Percentiles rank a stretch among this genome's conserved stretches.
Conservation (phyloP, 805 yeast species). For the Candida verbasci region DNA sequence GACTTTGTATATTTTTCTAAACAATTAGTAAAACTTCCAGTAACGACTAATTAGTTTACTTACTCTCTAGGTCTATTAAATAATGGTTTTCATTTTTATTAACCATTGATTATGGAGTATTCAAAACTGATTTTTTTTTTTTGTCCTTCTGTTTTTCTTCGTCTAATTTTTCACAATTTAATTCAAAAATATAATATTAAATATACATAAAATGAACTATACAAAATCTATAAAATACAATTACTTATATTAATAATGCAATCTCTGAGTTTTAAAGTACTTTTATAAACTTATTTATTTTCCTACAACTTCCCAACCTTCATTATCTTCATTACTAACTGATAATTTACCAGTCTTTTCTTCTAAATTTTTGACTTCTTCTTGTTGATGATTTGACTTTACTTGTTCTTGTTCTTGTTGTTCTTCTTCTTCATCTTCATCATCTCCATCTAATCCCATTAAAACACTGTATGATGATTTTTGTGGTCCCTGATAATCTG, state of each 20-base stretch:
- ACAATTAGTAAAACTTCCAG: not conserved
- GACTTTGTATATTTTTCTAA: constrained; percentile 16
- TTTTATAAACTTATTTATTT: constrained; percentile 19
- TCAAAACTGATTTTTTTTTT: not conserved
- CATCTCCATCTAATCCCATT: constrained; percentile 30
- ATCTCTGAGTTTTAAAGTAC: too few species aligned
- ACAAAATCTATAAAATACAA: not conserved
- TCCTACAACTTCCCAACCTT: constrained; percentile 35
- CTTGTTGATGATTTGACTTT: constrained; percentile 5
- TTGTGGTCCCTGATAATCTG: constrained; percentile 24
- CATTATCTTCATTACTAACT: constrained; percentile 19
- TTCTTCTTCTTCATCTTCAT: constrained; percentile 19
- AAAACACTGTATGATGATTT: constrained; percentile 32
- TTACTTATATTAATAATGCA: not conserved
- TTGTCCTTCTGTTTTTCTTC: too few species aligned
- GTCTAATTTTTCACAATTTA: too few species aligned
- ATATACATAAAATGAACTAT: not conserved
- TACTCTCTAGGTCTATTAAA: constrained; percentile 5
- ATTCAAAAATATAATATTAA: not conserved
- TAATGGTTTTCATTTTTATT: constrained; percentile 1
- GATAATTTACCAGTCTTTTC: constrained; percentile 22
- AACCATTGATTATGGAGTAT: not conserved
- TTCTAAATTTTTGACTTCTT: constrained; percentile 17
- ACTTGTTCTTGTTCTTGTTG: constrained; percentile 8
- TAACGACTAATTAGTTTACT: not conserved